A percentile compares a stretch with the other conserved stretches of the same genome.
phyloP scores from a whole-genome alignment of 2,329 filamentous ascomycete genomes.

The Zymoseptoria tritici region DNA sequence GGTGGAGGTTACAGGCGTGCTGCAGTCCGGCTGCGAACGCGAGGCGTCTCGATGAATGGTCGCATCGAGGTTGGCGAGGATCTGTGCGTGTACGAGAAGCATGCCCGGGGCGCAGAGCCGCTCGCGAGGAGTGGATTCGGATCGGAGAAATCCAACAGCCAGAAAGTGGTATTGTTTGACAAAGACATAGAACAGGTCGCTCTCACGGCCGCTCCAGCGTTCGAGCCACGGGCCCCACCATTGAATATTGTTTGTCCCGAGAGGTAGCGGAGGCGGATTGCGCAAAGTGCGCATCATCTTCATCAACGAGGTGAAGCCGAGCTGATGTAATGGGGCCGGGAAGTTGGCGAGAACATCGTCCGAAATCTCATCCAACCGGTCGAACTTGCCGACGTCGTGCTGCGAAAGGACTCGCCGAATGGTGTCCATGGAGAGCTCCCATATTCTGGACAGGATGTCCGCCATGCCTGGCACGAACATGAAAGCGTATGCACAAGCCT shows the following conservation, averaged over 20 bases:
- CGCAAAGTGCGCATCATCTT: constrained; percentile 53
- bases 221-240: constrained; percentile 83
- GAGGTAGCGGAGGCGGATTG: constrained; percentile 58
- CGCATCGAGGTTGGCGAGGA: constrained; percentile 70
- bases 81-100: constrained; percentile 72
- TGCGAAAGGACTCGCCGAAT: constrained; percentile 66
- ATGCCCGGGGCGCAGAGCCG: constrained; percentile 66
- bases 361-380: constrained; percentile 31
- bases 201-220: constrained; percentile 80
- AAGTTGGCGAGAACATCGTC: constrained; percentile 59
- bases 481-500: constrained; percentile 86
- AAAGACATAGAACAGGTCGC: constrained; percentile 86
- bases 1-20: constrained; percentile 35
- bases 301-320: constrained; percentile 56
- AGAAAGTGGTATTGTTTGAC: constrained; percentile 81
- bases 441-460: constrained; percentile 73
- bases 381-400: constrained; percentile 54
- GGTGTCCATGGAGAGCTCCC: constrained; percentile 62
- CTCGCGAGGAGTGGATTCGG: constrained; percentile 45
- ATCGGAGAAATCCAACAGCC: constrained; percentile 53
- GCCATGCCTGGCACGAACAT: constrained; percentile 85
- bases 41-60: constrained; percentile 68
- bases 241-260: constrained; percentile 63
- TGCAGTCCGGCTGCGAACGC: constrained; percentile 40
- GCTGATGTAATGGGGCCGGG: constrained; percentile 54